A percentile compares a stretch with the other conserved stretches of the same genome.
phyloP scores from a whole-genome alignment of 176 grass and related monocot species.

The Poa annua region DNA sequence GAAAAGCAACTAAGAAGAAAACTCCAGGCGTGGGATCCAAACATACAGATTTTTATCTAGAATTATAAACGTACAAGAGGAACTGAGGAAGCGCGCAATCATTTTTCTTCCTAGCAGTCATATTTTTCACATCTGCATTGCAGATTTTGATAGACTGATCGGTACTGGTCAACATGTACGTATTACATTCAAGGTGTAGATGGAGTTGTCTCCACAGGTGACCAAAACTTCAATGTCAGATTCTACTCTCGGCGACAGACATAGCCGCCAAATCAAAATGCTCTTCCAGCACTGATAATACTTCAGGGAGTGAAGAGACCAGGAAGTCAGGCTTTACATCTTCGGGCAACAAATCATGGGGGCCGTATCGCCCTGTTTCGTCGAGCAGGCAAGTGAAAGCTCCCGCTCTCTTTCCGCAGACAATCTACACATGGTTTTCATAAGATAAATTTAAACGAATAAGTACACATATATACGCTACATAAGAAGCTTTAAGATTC shows the following conservation, averaged over 20 bases:
- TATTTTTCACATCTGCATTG: too few relatives aligned
- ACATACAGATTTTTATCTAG: too few relatives aligned
- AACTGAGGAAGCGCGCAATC: too few relatives aligned
- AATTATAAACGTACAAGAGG: too few relatives aligned
- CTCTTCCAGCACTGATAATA: slow-evolving; percentile 56
- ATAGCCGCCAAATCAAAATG: slow-evolving; percentile 65
- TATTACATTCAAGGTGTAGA: too few relatives aligned
- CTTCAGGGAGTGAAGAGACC: slow-evolving; percentile 72
- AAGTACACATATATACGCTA: not conserved
- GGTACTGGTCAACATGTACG: too few relatives aligned
- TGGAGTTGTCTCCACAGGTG: not conserved
- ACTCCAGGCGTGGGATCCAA: too few relatives aligned
- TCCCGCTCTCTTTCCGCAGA: slow-evolving; percentile 86
- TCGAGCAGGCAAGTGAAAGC: slow-evolving; percentile 95
- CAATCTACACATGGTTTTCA: slow-evolving; percentile 48
- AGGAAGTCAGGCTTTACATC: slow-evolving; percentile 79
- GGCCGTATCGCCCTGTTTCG: slow-evolving; percentile 69
- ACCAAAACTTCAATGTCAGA: slow-evolving; percentile 32
- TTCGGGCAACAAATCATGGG: slow-evolving; percentile 52
- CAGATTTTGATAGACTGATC: too few relatives aligned
- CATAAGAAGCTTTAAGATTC: not conserved
- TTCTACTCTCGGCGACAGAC: slow-evolving; percentile 41
- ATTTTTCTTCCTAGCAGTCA: too few relatives aligned
- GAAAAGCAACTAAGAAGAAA: too few relatives aligned
- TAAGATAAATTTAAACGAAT: not conserved